These are phyloP conservation scores for Kappamyces sp. DNA, from an alignment of 192 early-diverging fungal genomes.

Conservation along the genomic window DNA sequence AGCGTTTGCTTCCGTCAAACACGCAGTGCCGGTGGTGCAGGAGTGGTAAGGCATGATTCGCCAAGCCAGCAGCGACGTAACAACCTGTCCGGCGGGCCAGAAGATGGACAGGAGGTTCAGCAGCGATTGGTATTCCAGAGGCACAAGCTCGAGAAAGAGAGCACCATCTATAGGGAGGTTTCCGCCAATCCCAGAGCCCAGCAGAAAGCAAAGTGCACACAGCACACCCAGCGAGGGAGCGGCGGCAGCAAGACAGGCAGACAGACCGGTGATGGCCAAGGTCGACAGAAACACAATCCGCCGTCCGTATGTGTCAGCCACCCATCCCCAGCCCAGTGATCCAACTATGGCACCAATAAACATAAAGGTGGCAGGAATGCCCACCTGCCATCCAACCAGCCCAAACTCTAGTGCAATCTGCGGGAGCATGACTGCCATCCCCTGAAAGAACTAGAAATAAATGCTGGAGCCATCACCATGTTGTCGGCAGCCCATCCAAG, in stretches of 20 bases:
- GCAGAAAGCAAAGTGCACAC: slow-evolving; percentile 56
- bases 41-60: slow-evolving; percentile 54
- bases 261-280: slow-evolving; percentile 61
- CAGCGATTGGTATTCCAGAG: slow-evolving; percentile 68
- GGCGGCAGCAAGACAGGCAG: slow-evolving; percentile 66
- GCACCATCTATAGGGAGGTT: slow-evolving; percentile 61
- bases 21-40: slow-evolving; percentile 7
- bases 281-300: slow-evolving; percentile 71
- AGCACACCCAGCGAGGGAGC: slow-evolving; percentile 56
- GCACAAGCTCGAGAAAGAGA: slow-evolving; percentile 80
- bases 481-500: slow-evolving; percentile 87
- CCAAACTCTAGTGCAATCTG: slow-evolving; percentile 69
- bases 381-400: slow-evolving; percentile 59
- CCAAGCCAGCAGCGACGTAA: slow-evolving; percentile 61
- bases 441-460: slow-evolving; percentile 33
- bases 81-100: slow-evolving; percentile 74
- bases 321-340: slow-evolving; percentile 73
- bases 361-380: slow-evolving; percentile 33
- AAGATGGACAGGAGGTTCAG: slow-evolving; percentile 81
- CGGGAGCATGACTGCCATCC: slow-evolving; percentile 66
- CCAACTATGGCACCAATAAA: slow-evolving; percentile 80
- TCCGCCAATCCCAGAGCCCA: slow-evolving; percentile 71
- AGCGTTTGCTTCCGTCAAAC: slow-evolving; percentile 20
- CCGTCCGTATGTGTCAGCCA: slow-evolving; percentile 69
- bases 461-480: slow-evolving; percentile 53